phyloP scores from a whole-genome alignment of 768 basidiomycete genomes.

The Suillus cothurnatus region DNA sequence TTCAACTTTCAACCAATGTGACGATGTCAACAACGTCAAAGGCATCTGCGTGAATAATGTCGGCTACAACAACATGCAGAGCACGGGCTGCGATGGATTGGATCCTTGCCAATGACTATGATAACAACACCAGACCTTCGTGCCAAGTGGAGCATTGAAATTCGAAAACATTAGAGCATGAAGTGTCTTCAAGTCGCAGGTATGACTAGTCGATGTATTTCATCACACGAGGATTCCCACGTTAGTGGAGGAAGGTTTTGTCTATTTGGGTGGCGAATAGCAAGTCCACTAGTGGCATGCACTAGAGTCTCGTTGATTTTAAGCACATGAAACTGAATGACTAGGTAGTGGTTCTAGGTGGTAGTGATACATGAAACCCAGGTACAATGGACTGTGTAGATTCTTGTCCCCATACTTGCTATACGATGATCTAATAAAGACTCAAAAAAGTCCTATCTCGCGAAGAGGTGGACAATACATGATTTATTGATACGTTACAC shows the following conservation, averaged over 20 bases:
- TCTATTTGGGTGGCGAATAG: no score
- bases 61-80: no score
- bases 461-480: no score
- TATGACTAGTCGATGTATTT: neutral
- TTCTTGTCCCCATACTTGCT: no score
- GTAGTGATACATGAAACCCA: no score
- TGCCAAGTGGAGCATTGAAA: conserved; percentile 82
- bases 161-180: neutral
- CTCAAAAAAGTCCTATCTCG: no score
- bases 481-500: neutral
- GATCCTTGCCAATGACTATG: conserved; percentile 62
- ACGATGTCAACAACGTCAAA: no score
- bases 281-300: neutral
- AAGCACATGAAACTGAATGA: neutral
- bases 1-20: neutral
- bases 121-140: conserved; percentile 63
- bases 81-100: conserved; percentile 89
- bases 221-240: neutral
- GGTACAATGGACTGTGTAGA: no score
- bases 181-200: neutral
- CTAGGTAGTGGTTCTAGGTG: neutral
- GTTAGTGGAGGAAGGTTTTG: no score
- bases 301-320: neutral
- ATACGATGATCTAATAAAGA: no score
- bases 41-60: no score